Percentiles rank a stretch among this genome's conserved stretches.
Conservation (phyloP, 805 yeast genomes). For the Grigorovia jiainica region DNA sequence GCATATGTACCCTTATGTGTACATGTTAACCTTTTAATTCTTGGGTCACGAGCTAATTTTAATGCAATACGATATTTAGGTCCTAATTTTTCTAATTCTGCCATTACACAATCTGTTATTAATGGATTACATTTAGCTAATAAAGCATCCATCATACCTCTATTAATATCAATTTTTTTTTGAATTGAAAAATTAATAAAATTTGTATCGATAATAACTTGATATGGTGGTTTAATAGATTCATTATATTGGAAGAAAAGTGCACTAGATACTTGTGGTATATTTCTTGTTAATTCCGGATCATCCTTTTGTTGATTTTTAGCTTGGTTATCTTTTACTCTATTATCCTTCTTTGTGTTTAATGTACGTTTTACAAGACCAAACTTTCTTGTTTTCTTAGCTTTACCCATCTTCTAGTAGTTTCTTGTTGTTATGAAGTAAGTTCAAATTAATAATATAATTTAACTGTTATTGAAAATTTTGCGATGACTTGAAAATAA, state of each 20-base stretch:
- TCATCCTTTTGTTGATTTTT: conserved; percentile 43
- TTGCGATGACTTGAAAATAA: not conserved
- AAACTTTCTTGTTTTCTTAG: conserved; percentile 93
- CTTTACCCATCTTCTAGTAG: conserved; percentile 74
- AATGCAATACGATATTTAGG: conserved; percentile 91
- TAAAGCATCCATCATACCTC: conserved; percentile 93
- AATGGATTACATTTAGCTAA: conserved; percentile 93
- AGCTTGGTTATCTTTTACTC: conserved; percentile 37
- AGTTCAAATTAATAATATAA: too few species aligned
- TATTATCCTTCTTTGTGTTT: conserved; percentile 55
- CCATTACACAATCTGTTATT: conserved; percentile 95
- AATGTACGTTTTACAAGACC: conserved; percentile 83
- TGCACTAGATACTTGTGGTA: conserved; percentile 94
- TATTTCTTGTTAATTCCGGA: conserved; percentile 61
- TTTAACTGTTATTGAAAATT: not conserved
- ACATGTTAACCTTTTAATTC: conserved; percentile 79
- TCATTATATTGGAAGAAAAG: conserved; percentile 89
- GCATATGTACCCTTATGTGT: conserved; percentile 96
- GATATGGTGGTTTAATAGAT: conserved; percentile 97
- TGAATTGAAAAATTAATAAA: conserved; percentile 94
- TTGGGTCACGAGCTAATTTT: conserved; percentile 85
- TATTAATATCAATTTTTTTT: conserved; percentile 87
- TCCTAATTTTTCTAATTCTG: conserved; percentile 92
- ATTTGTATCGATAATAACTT: conserved; percentile 90
- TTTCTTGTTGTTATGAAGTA: not conserved